Evolutionary conservation across 1,284 basidiomycete species (phyloP).

Genomic region (Tranzscheliella williamsii): DNA sequence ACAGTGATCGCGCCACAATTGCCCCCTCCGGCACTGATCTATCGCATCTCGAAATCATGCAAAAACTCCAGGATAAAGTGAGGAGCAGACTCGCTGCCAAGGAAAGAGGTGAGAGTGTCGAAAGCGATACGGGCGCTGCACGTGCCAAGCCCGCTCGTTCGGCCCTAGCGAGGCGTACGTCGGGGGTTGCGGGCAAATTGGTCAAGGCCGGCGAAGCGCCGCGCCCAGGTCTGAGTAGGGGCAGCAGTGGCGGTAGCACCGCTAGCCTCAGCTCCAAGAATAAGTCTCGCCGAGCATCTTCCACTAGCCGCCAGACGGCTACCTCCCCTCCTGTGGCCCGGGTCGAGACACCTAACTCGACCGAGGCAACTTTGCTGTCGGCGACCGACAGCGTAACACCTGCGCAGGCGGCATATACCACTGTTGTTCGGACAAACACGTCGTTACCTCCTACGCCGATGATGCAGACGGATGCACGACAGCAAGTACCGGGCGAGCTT

Average conservation of each 20-base stretch:
- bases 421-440: constrained; percentile 7
- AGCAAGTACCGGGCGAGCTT: constrained; percentile 17
- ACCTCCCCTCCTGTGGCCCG: too few species aligned
- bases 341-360: constrained; percentile 12
- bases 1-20: constrained; percentile 8
- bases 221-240: too few species aligned
- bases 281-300: too few species aligned
- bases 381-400: constrained; percentile 28
- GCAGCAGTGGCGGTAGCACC: too few species aligned
- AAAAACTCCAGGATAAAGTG: constrained; percentile 27
- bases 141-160: not conserved
- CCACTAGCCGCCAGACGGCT: too few species aligned
- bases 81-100: constrained; percentile 31
- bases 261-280: too few species aligned
- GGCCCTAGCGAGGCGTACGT: not conserved
- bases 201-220: too few species aligned
- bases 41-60: constrained; percentile 35
- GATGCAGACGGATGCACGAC: constrained; percentile 21
- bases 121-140: too few species aligned
- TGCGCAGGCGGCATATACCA: constrained; percentile 25
- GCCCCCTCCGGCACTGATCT: constrained; percentile 13
- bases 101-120: constrained; percentile 5
- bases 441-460: constrained; percentile 4
- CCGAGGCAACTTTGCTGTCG: constrained; percentile 22
- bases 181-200: too few species aligned